Base-by-base conservation (phyloP, 164 flowering plant species). In the Sextonia rubra region DNA sequence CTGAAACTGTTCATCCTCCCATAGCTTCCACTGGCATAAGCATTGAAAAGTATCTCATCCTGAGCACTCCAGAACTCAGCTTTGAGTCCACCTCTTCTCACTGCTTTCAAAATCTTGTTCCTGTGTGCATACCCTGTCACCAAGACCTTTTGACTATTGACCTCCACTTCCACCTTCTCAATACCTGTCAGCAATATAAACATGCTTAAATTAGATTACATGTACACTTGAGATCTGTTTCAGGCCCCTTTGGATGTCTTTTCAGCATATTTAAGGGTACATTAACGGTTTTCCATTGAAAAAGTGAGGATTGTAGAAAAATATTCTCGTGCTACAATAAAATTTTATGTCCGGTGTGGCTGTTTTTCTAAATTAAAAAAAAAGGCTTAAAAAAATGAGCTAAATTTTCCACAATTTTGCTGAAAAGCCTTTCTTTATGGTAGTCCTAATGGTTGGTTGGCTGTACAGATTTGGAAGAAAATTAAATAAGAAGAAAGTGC, bases 41-140 rank as follows among this genome's bases (percentile, higher is more conserved):
- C 87, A 77, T 71, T 79, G 32, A 88, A 87, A 20, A 88, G 83
- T 23, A 79, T 70, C 77, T 88, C 89, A 74, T 85, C 85, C 37
- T 85, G 89, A 20, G 85, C 78, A 71, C 84, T 85, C 91, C 91
- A 88, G 79, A 86, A 85, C 15, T 88, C 91, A 23, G 89, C 88
- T 83, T 80, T 88, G 32, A 88, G 52, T 12, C 91, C 91, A n/a
- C 80, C 79, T 82, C 88, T 85, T 66, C 87, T 80, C 2, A 85
- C 44, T 64, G 91, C 88, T 74, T 84, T 88, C 3, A 88, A 80
- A 52, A 86, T 82, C 69, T 82, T 86, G 85, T 88, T 88, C 74
- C 82, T 71, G 66, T 88, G 86, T 56, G 78, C 84, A 66, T 85
- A 83, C 12, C 87, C 87, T 32, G 83, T 86, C 2, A 88, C 91